These are phyloP conservation scores for Trametes hirsuta DNA, from an alignment of 1,284 basidiomycete species.

Conservation along the genomic window DNA sequence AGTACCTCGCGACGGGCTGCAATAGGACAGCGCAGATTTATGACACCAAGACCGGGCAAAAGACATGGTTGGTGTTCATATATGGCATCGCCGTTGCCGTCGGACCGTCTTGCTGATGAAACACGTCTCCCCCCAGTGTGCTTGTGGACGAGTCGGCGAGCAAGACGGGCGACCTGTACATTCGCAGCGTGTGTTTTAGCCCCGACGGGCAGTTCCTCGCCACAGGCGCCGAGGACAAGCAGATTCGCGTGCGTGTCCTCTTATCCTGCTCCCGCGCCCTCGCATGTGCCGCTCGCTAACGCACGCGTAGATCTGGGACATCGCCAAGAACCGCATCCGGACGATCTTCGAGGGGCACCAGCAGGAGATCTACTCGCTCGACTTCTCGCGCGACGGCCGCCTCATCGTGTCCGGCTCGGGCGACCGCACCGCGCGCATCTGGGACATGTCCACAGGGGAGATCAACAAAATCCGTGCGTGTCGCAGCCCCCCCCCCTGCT, in stretches of 20 bases:
- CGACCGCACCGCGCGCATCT: slow-evolving; percentile 83
- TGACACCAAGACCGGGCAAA: slow-evolving; percentile 83
- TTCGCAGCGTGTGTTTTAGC: slow-evolving; percentile 70
- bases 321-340: slow-evolving; percentile 68
- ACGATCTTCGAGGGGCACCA: slow-evolving; percentile 81
- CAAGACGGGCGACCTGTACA: slow-evolving; percentile 64
- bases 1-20: slow-evolving; percentile 88
- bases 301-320: slow-evolving; percentile 78
- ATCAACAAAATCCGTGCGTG: slow-evolving; percentile 41
- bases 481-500: background rate
- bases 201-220: slow-evolving; percentile 71
- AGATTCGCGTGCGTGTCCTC: slow-evolving; percentile 56
- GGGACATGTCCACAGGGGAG: slow-evolving; percentile 74
- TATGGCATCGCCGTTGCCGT: background rate
- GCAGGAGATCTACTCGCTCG: slow-evolving; percentile 88
- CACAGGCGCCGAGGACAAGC: slow-evolving; percentile 72
- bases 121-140: slow-evolving; percentile 39
- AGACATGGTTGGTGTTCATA: slow-evolving; percentile 64
- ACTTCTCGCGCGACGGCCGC: slow-evolving; percentile 78
- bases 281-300: background rate
- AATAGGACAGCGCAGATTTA: slow-evolving; percentile 91
- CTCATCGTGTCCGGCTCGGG: slow-evolving; percentile 84
- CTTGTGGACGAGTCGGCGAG: slow-evolving; percentile 60
- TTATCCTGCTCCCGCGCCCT: background rate
- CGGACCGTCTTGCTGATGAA: background rate